Conservation (phyloP, 306 rosid species). For the Quercus parvula region DNA sequence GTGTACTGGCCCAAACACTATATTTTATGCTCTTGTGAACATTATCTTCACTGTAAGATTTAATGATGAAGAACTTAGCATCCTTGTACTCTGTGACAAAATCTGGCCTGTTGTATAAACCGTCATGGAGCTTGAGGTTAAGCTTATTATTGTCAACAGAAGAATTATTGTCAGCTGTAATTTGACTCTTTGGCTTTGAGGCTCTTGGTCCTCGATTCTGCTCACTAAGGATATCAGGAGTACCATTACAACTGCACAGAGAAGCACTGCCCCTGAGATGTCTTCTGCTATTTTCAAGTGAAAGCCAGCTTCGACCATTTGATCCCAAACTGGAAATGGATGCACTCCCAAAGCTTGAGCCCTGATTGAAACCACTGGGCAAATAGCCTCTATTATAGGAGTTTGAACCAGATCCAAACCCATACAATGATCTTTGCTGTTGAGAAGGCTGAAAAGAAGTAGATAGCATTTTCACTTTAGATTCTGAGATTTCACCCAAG, state of each 20-base stretch:
- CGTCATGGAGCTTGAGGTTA: slow-evolving; percentile 42
- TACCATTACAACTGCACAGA: slow-evolving; percentile 65
- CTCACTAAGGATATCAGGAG: slow-evolving; percentile 72
- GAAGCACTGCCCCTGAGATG: slow-evolving; percentile 49
- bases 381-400: slow-evolving; percentile 58
- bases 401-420: slow-evolving; percentile 71
- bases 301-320: slow-evolving; percentile 45
- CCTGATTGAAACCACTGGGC: slow-evolving; percentile 49
- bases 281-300: slow-evolving; percentile 55
- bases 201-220: slow-evolving; percentile 90
- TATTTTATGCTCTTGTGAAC: slow-evolving; percentile 90
- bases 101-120: slow-evolving; percentile 52
- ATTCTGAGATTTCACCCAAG: neutral
- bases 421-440: slow-evolving; percentile 62
- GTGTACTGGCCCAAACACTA: slow-evolving; percentile 92
- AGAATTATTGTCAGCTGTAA: slow-evolving; percentile 45
- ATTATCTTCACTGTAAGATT: slow-evolving; percentile 89
- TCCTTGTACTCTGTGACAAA: slow-evolving; percentile 66
- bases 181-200: slow-evolving; percentile 61
- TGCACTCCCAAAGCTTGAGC: slow-evolving; percentile 50
- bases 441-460: slow-evolving; percentile 63
- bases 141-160: slow-evolving; percentile 47
- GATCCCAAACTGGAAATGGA: slow-evolving; percentile 32
- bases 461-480: slow-evolving; percentile 3
- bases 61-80: slow-evolving; percentile 75